phyloP scores from a whole-genome alignment of 139 green algal species.

The Ettlia oleoabundans region DNA sequence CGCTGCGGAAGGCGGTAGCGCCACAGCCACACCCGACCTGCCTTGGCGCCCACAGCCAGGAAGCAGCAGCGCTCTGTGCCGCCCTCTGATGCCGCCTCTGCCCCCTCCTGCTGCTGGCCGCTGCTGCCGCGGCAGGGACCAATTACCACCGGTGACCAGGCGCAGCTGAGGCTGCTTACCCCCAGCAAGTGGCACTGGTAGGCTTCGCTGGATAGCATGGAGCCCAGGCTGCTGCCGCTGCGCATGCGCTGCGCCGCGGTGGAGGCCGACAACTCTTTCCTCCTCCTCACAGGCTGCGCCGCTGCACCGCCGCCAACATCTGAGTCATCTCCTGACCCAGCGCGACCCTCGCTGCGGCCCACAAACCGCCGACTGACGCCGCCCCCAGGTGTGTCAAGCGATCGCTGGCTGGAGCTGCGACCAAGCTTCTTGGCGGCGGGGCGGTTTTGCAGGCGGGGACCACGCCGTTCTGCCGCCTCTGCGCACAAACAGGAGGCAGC shows the following conservation, averaged over 20 bases:
- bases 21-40: slow-evolving; percentile 58
- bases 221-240: not conserved
- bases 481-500: not conserved
- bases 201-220: not conserved
- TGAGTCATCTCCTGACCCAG: not conserved
- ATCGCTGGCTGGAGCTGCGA: not conserved
- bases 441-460: slow-evolving; percentile 6
- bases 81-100: not conserved
- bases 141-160: slow-evolving; percentile 36
- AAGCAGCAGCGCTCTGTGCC: slow-evolving; percentile 29
- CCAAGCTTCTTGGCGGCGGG: not conserved
- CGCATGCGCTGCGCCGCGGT: slow-evolving; percentile 1
- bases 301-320: not conserved
- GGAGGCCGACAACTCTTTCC: not conserved
- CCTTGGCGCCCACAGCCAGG: slow-evolving; percentile 44
- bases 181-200: slow-evolving; percentile 30
- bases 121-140: not conserved
- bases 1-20: slow-evolving; percentile 18
- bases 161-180: not conserved
- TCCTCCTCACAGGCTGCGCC: not conserved
- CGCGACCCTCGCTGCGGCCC: not conserved
- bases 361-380: not conserved
- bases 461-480: not conserved
- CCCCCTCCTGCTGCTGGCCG: not conserved
- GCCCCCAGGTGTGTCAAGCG: not conserved